Evolutionary conservation across 176 grass and related monocot species (phyloP), one percentile per base, ranked within the genome.

Genomic region (Musa itinerans): DNA sequence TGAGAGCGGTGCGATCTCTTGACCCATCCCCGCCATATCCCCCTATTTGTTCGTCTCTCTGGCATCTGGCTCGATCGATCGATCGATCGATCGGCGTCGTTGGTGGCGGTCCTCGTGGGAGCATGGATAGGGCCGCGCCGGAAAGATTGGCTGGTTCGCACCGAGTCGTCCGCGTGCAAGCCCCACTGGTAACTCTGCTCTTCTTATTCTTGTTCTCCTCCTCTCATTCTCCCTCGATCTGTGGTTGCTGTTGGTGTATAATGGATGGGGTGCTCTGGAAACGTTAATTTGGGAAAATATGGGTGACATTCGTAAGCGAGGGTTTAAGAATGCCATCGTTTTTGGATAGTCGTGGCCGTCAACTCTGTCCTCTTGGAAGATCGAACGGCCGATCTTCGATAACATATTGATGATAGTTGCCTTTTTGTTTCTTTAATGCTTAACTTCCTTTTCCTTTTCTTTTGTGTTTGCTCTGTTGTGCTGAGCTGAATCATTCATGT

Each of bases 91-190:
- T 29, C 12, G 48, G 34, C 16, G 15, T 15, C 8, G 48, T 51
- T 1, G 43, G 68, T 14, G 11, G 34, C 3, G n/a, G 11, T 26
- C 9, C 25, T 6, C 21, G 67, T 69, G 68, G 43, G 34, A 20
- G 48, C 43, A 70, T 70, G 68, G 68, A 50, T 34, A 70, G 68
- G 48, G 68, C 68, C 8, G 68, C 25, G 13, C 43, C 16, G 8
- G 68, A 70, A 51, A 70, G 68, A 34, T 70, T 70, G 43, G 17
- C 17, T 17, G 68, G 68, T 70, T 65, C 63, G 21, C 68, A 70
- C 14, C 68, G 68, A 50, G 48, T 70, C 19, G 68, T 70, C 51
- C 43, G 68, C 68, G 68, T 70, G 68, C 68, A 70, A 51, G 68
- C 68, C 51, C 68, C 68, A 16, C 68, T 70, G 68, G 68, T 70